Base-by-base conservation (phyloP, 352 stramenopile genomes). In the Phytopythium kandeliae region DNA sequence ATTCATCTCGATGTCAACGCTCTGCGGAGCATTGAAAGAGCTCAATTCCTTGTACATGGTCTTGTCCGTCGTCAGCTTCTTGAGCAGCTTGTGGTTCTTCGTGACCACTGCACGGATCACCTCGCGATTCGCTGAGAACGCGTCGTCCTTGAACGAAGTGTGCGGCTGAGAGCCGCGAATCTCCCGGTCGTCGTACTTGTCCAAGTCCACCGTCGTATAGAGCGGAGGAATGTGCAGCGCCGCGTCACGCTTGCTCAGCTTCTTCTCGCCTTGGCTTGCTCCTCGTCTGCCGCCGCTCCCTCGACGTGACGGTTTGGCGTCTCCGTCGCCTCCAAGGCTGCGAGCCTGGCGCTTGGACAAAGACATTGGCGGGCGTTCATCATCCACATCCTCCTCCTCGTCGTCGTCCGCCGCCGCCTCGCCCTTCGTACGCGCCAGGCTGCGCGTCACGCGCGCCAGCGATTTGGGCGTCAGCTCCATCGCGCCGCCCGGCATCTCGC, bases 391-490 rank as follows among this genome's bases (percentile, higher is more conserved):
- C 28, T 31, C 57, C 30, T 83, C 72, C 12, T 63, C 61, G 11
- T 69, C 63, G 1, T 69, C 71, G 11, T 67, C 71, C 9, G 41
- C 47, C 1, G 46, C 33, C 2, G 53, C 54, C 11, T 48, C 62
- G 7, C 58, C 55, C 38, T 73, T 69, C 7, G 63, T 71, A 24
- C 77, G 74, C 15, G 47, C 31, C 11, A 86, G 25, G 49, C 63
- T 72, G 9, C 72, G 74, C 28, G 78, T 55, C 31, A 85, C 78
- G 1, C 78, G 57, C 13, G 60, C 59, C 19, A 89, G 41, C 28
- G 78, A 87, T 63, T 86, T 87, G 55, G 66, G 38, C 28, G 78
- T 89, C 50, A 87, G 62, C 51, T 89, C 73, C 12, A 86, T 47
- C 33, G 61, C 40, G 6, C 54, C 54, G 25, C 68, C 63, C 2